Percentiles rank a stretch among this genome's conserved stretches.
Evolutionary conservation across 805 yeast species (phyloP).

Genomic region (Spathaspora passalidarum): DNA sequence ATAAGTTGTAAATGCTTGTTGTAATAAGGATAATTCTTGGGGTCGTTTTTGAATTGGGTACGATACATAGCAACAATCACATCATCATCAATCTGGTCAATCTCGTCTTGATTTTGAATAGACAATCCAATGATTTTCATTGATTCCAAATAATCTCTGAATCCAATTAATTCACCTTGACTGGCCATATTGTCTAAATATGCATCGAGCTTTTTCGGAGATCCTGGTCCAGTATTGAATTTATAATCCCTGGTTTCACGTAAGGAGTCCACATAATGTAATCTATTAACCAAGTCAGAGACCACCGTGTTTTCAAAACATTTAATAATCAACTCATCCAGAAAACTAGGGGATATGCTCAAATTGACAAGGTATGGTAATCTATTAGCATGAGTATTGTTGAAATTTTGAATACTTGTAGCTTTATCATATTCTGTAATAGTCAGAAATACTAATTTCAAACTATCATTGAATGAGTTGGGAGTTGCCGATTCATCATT

Average conservation of each 20-base stretch:
- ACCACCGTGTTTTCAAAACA: constrained; percentile 37
- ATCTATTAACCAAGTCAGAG: constrained; percentile 29
- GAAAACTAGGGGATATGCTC: constrained; percentile 29
- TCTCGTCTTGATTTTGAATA: constrained; percentile 5
- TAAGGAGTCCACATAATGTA: constrained; percentile 38
- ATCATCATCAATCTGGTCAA: constrained; percentile 28
- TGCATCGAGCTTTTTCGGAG: constrained; percentile 21
- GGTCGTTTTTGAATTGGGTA: constrained; percentile 26
- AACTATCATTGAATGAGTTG: constrained; percentile 33
- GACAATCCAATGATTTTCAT: constrained; percentile 30
- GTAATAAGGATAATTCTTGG: constrained; percentile 35
- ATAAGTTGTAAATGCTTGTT: constrained; percentile 27
- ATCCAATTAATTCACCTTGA: constrained; percentile 33
- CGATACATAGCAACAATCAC: constrained; percentile 33
- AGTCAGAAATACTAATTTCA: constrained; percentile 28
- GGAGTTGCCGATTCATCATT: constrained; percentile 20
- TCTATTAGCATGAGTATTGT: constrained; percentile 14
- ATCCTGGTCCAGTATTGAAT: constrained; percentile 5
- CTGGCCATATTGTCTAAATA: constrained; percentile 25
- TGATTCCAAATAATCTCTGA: constrained; percentile 29
- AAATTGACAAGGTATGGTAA: constrained; percentile 27
- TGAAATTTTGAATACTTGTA: constrained; percentile 21
- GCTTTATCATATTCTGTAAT: constrained; percentile 39
- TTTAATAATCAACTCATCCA: constrained; percentile 38
- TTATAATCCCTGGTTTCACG: constrained; percentile 19